These are phyloP conservation scores for Penicillium desertorum DNA, from an alignment of 495 filamentous ascomycete species.

Conservation along the genomic window DNA sequence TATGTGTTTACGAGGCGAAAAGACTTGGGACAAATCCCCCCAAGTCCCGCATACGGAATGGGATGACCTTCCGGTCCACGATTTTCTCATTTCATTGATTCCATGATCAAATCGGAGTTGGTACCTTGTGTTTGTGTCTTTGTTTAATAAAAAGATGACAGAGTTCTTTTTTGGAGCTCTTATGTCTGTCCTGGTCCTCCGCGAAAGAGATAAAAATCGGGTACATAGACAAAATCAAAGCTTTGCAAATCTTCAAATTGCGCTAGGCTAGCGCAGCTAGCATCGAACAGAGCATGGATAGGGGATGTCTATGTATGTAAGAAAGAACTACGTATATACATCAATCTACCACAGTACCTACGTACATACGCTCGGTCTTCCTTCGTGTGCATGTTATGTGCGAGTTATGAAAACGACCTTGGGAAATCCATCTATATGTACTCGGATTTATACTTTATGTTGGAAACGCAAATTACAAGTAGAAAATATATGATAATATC, in stretches of 20 bases:
- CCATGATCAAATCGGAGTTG: slow-evolving; percentile 52
- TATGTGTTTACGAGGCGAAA: slow-evolving; percentile 48
- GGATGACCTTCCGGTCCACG: slow-evolving; percentile 41
- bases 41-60: slow-evolving; percentile 37
- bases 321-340: too few species aligned
- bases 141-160: slow-evolving; percentile 46
- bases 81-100: slow-evolving; percentile 46
- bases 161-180: slow-evolving; percentile 28
- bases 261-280: background rate
- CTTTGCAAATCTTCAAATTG: slow-evolving; percentile 26
- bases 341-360: too few species aligned
- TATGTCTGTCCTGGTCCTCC: slow-evolving; percentile 17
- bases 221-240: slow-evolving; percentile 34
- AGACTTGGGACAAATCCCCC: slow-evolving; percentile 25
- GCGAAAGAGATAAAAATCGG: slow-evolving; percentile 25
- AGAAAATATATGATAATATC: background rate
- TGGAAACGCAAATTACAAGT: background rate
- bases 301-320: background rate
- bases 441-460: background rate
- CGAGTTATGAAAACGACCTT: background rate
- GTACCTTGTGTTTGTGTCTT: slow-evolving; percentile 41
- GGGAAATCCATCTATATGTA: too few species aligned
- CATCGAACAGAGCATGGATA: background rate
- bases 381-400: background rate
- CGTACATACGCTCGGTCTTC: background rate